Evolutionary conservation across 1,284 basidiomycete genomes (phyloP).

Genomic region (Cutaneotrichosporon arboriforme): DNA sequence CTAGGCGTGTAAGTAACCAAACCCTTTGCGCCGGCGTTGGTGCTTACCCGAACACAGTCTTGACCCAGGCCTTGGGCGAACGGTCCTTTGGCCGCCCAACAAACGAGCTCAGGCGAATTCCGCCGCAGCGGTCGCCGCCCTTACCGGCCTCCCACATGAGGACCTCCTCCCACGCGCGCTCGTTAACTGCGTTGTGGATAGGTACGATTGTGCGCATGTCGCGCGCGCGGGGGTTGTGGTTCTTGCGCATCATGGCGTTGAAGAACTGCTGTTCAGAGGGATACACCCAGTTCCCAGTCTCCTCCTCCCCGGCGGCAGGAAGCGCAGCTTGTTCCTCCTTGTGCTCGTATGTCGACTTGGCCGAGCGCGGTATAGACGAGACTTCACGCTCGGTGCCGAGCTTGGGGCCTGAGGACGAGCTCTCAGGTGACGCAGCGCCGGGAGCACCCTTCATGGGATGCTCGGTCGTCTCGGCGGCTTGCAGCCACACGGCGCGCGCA

Average conservation of each 20-base stretch:
- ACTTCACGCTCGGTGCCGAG: slow-evolving; percentile 61
- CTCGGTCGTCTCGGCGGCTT: slow-evolving; percentile 25
- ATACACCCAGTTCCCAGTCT: slow-evolving; percentile 78
- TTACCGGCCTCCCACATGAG: slow-evolving; percentile 79
- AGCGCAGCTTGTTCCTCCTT: slow-evolving; percentile 14
- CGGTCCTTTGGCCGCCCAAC: slow-evolving; percentile 51
- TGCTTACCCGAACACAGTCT: slow-evolving; percentile 80
- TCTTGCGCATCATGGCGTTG: slow-evolving; percentile 87
- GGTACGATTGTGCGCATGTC: slow-evolving; percentile 97
- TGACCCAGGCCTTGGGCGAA: slow-evolving; percentile 75
- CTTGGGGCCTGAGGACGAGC: slow-evolving; percentile 47
- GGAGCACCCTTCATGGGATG: slow-evolving; percentile 40
- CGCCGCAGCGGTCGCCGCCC: slow-evolving; percentile 75
- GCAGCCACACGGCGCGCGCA: slow-evolving; percentile 47
- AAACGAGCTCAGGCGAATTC: slow-evolving; percentile 51
- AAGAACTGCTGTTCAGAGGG: slow-evolving; percentile 98
- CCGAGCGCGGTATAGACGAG: slow-evolving; percentile 76
- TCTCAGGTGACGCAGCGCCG: slow-evolving; percentile 23
- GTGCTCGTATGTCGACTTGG: slow-evolving; percentile 13
- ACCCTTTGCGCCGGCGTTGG: background rate
- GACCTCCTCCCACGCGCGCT: slow-evolving; percentile 88
- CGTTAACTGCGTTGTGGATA: slow-evolving; percentile 99
- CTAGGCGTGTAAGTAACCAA: slow-evolving; percentile 53
- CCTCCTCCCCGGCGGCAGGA: slow-evolving; percentile 48
- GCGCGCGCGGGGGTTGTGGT: slow-evolving; percentile 65